Conservation (phyloP, 148 eudicot species). For the Cornus controversa region DNA sequence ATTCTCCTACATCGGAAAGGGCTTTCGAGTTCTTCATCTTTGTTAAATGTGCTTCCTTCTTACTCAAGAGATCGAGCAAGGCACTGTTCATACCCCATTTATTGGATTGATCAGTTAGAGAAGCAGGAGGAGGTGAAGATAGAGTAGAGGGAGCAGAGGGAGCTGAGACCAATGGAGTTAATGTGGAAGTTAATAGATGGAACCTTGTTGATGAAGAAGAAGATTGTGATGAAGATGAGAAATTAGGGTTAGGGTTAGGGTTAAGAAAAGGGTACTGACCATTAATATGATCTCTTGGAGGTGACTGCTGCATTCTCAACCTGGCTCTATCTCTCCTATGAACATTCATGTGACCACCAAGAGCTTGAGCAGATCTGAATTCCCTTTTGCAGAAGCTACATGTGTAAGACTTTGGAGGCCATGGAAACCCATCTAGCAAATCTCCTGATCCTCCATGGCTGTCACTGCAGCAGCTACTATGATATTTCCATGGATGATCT, state of each 20-base stretch:
- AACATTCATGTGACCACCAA: too few species aligned
- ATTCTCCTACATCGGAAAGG: slow-evolving; percentile 16
- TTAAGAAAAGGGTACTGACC: slow-evolving; percentile 23
- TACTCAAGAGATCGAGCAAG: neutral
- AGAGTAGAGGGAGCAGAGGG: slow-evolving; percentile 10
- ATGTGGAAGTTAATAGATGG: slow-evolving; percentile 8
- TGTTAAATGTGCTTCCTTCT: neutral
- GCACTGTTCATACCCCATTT: slow-evolving; percentile 14
- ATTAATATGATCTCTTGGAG: slow-evolving; percentile 22
- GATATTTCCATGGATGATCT: slow-evolving; percentile 25
- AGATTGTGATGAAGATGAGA: slow-evolving; percentile 6
- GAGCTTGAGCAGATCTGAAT: too few species aligned
- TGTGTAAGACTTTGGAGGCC: slow-evolving; percentile 83
- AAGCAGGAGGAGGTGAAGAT: slow-evolving; percentile 15
- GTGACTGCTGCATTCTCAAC: slow-evolving; percentile 47
- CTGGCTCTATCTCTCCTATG: slow-evolving; percentile 87
- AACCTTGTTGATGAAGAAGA: slow-evolving; percentile 11
- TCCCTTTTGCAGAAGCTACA: slow-evolving; percentile 80
- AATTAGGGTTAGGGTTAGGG: slow-evolving; percentile 29
- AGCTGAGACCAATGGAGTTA: slow-evolving; percentile 6
- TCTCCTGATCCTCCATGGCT: slow-evolving; percentile 14
- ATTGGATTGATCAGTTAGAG: slow-evolving; percentile 17
- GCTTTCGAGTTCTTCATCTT: slow-evolving; percentile 18
- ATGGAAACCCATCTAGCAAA: slow-evolving; percentile 34
- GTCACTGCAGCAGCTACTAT: neutral